Conservation (phyloP, 495 filamentous ascomycete genomes). For the Aspergillus campestris region DNA sequence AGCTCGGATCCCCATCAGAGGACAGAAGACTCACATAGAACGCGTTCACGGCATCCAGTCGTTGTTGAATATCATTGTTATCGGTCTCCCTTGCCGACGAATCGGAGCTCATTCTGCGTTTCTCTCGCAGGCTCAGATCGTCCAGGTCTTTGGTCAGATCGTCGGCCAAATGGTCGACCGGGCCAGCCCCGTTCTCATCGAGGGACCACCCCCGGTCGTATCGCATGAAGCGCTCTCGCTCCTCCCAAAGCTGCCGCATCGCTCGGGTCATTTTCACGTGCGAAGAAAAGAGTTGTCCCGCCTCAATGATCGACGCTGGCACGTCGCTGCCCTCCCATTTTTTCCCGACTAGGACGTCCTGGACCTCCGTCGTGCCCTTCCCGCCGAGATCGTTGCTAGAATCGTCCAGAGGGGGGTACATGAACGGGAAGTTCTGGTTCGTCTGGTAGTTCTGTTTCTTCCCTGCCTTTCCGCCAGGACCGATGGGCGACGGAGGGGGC, state of each 20-base stretch:
- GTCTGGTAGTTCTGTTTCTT: slow-evolving; percentile 99
- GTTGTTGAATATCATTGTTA: slow-evolving; percentile 48
- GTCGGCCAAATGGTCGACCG: slow-evolving; percentile 24
- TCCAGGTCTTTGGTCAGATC: slow-evolving; percentile 17
- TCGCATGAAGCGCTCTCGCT: slow-evolving; percentile 80
- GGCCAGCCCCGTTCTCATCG: slow-evolving; percentile 44
- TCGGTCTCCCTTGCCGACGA: slow-evolving; percentile 47
- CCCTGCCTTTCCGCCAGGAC: slow-evolving; percentile 79
- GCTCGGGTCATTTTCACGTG: slow-evolving; percentile 84
- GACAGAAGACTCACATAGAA: slow-evolving; percentile 64
- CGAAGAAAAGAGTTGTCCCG: slow-evolving; percentile 83
- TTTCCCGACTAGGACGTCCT: slow-evolving; percentile 67
- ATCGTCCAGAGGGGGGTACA: slow-evolving; percentile 86
- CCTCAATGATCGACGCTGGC: slow-evolving; percentile 85
- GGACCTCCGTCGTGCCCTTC: slow-evolving; percentile 67
- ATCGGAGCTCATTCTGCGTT: slow-evolving; percentile 20
- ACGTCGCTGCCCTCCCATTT: slow-evolving; percentile 89
- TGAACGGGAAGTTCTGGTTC: slow-evolving; percentile 95
- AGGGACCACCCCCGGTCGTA: slow-evolving; percentile 82
- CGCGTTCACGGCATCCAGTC: slow-evolving; percentile 64
- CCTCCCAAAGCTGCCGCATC: slow-evolving; percentile 90
- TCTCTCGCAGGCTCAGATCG: slow-evolving; percentile 20
- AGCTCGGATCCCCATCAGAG: slow-evolving; percentile 6
- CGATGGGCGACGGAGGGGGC: slow-evolving; percentile 83
- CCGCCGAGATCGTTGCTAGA: slow-evolving; percentile 78